Evolutionary conservation across 108 stramenopile genomes (phyloP).

Genomic region (Skeletonema grethae): DNA sequence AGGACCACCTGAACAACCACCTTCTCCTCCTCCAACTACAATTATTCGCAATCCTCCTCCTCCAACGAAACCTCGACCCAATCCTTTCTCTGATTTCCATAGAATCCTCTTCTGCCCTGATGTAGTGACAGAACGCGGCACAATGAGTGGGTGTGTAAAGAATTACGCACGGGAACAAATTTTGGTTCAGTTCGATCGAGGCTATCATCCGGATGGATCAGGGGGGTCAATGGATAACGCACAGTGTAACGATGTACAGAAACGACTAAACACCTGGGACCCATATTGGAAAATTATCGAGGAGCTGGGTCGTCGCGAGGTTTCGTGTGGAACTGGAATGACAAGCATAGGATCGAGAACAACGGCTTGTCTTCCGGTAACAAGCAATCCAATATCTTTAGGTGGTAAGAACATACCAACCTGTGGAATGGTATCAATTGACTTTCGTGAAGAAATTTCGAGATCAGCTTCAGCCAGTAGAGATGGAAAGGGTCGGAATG

Average conservation of each 20-base stretch:
- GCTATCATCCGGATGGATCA: slow-evolving; percentile 33
- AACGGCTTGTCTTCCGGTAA: slow-evolving; percentile 17
- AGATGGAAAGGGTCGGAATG: slow-evolving; percentile 4
- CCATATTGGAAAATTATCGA: slow-evolving; percentile 61
- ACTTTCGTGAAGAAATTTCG: slow-evolving; percentile 22
- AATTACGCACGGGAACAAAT: not conserved
- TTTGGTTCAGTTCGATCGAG: slow-evolving; percentile 15
- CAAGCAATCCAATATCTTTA: not conserved
- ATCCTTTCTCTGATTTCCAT: slow-evolving; percentile 23
- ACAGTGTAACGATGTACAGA: slow-evolving; percentile 17
- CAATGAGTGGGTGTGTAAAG: slow-evolving; percentile 21
- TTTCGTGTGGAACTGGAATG: slow-evolving; percentile 7
- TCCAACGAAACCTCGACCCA: slow-evolving; percentile 18
- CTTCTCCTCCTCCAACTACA: slow-evolving; percentile 22
- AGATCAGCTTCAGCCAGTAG: slow-evolving; percentile 5
- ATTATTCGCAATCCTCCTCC: slow-evolving; percentile 16
- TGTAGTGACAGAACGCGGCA: not conserved
- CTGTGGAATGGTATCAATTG: slow-evolving; percentile 15
- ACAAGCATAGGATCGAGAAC: slow-evolving; percentile 39
- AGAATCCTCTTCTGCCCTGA: slow-evolving; percentile 20
- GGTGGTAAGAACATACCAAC: not conserved
- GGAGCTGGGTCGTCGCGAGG: slow-evolving; percentile 25
- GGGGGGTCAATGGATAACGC: slow-evolving; percentile 30
- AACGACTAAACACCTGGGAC: slow-evolving; percentile 58
- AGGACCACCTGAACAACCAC: slow-evolving; percentile 20